Conservation (phyloP, 1,139 yeast species). For the Geotrichum histeridarum region DNA sequence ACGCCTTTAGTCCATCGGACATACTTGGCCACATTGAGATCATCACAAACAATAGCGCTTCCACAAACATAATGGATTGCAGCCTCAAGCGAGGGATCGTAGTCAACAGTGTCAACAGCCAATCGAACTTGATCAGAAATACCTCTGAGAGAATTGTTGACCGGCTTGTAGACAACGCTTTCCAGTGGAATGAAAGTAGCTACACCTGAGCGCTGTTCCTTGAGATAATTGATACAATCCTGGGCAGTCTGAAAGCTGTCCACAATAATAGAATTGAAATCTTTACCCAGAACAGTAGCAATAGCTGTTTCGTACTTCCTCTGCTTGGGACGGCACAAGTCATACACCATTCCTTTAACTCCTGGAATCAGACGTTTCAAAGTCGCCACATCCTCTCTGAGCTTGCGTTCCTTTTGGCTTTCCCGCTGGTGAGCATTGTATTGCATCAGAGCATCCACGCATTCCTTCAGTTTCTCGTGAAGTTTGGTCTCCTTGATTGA, state of each 20-base stretch:
- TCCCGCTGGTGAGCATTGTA: conserved; percentile 73
- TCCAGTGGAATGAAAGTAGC: conserved; percentile 89
- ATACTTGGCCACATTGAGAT: conserved; percentile 59
- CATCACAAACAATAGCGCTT: conserved; percentile 74
- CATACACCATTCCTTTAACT: conserved; percentile 74
- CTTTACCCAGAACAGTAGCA: conserved; percentile 71
- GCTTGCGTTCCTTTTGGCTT: conserved; percentile 58
- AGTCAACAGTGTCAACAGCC: conserved; percentile 61
- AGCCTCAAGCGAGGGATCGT: conserved; percentile 61
- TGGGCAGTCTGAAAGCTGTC: conserved; percentile 71
- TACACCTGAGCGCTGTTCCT: conserved; percentile 79
- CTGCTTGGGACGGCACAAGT: conserved; percentile 74
- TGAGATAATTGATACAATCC: conserved; percentile 74
- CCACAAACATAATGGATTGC: conserved; percentile 83
- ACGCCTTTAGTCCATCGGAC: conserved; percentile 65
- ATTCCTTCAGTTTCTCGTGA: conserved; percentile 61
- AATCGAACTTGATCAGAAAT: conserved; percentile 56
- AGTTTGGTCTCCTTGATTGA: conserved; percentile 49
- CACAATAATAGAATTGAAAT: conserved; percentile 79
- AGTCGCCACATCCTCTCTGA: conserved; percentile 66
- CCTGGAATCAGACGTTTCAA: conserved; percentile 73
- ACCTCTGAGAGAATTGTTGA: conserved; percentile 53
- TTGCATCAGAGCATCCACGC: conserved; percentile 61
- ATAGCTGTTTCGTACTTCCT: conserved; percentile 72
- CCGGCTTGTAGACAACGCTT: conserved; percentile 58